phyloP scores from a whole-genome alignment of 2,329 filamentous ascomycete species.

The Trichoderma polysporum region DNA sequence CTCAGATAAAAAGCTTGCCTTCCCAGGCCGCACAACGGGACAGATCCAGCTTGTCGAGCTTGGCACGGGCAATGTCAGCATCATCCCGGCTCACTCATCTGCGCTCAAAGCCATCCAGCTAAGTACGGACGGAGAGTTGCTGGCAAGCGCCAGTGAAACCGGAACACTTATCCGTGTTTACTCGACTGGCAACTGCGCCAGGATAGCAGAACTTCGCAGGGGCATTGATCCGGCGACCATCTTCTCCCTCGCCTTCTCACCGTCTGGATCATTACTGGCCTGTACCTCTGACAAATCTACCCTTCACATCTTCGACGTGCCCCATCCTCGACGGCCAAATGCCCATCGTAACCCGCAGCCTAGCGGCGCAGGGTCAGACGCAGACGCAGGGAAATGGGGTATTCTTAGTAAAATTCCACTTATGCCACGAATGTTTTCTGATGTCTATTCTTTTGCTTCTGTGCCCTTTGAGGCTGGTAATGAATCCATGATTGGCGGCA shows the following conservation, averaged over 20 bases:
- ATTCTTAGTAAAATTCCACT: slow-evolving; percentile 79
- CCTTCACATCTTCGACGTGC: slow-evolving; percentile 88
- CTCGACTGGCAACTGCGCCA: slow-evolving; percentile 75
- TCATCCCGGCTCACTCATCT: slow-evolving; percentile 86
- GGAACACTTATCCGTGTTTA: slow-evolving; percentile 89
- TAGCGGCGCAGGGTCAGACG: slow-evolving; percentile 35
- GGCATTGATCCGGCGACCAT: slow-evolving; percentile 87
- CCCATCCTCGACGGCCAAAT: slow-evolving; percentile 49
- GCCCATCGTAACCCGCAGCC: slow-evolving; percentile 35
- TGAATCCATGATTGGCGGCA: slow-evolving; percentile 54
- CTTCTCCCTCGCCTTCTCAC: slow-evolving; percentile 85
- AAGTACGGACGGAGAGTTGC: slow-evolving; percentile 73
- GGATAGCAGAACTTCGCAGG: slow-evolving; percentile 79
- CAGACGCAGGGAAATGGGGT: slow-evolving; percentile 75
- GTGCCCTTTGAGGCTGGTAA: slow-evolving; percentile 81
- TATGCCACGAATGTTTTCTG: slow-evolving; percentile 83
- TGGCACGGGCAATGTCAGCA: slow-evolving; percentile 77
- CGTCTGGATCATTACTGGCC: slow-evolving; percentile 74
- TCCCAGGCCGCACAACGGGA: slow-evolving; percentile 82
- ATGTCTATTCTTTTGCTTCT: slow-evolving; percentile 82
- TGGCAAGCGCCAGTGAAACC: slow-evolving; percentile 88
- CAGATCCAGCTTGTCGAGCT: slow-evolving; percentile 88
- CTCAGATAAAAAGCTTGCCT: slow-evolving; percentile 70
- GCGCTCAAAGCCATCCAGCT: slow-evolving; percentile 75
- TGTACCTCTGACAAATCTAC: slow-evolving; percentile 97